Evolutionary conservation across 2,329 filamentous ascomycete species (phyloP), one percentile per base, ranked within the genome.

Genomic region (Mycosphaerella sp.): DNA sequence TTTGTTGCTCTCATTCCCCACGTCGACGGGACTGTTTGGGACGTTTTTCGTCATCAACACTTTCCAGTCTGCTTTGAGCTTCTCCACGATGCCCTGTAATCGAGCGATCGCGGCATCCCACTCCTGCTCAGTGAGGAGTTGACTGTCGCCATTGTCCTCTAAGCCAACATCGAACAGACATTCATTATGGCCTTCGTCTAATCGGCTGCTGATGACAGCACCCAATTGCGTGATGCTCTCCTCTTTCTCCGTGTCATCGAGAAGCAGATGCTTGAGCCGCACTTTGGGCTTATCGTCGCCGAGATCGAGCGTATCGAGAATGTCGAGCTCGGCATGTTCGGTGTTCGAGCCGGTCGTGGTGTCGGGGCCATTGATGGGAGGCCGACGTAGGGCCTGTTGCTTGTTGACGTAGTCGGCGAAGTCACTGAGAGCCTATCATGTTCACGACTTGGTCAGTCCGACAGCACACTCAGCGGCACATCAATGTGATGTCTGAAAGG

Each of bases 361-460:
- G 14, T 68, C 59, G 36, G 48, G 61, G 48, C 21, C 45, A 61
- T 66, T 45, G 41, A 58, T 50, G 12, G 74, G 70, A 40, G 71
- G 69, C 41, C 72, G 73, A 45, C 87, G 84, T 47, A 85, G 73
- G 11, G 84, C 84, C 72, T 97, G 93, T 70, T 97, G 91, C 70
- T 90, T 87, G 72, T 97, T 90, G 61, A 96, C 93, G 67, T 96
- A 97, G 67, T 98, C 93, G 71, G 91, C 90, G 70, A 98, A 98
- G 65, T 97, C 93, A 75, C 87, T 93, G 53, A 98, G 80, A 10
- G 92, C 91, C 81, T 84, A 57, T 38, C 34, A 38, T 10, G 12
- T 38, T 38, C 34, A 38, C 10, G 10, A 38, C 12, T 29, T 29
- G 26, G 26, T 29, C 26, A 29, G 26, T 29, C 26, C 26, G 26